phyloP scores from a whole-genome alignment of 345 rosid species.

The Gossypium anomalum region DNA sequence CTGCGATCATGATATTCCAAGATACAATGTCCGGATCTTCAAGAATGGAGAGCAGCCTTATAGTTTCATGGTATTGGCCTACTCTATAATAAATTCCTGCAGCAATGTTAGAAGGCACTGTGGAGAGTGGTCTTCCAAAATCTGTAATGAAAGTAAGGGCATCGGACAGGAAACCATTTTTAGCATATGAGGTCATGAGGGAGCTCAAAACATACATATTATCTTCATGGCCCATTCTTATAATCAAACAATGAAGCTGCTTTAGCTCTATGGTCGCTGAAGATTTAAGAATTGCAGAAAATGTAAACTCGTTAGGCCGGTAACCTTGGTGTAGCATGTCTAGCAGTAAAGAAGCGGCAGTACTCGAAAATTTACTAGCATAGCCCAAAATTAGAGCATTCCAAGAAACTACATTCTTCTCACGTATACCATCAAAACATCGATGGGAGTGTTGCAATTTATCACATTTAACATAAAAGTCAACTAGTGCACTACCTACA shows the following conservation, averaged over 20 bases:
- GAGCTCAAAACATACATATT: conserved; percentile 64
- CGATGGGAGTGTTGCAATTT: conserved; percentile 44
- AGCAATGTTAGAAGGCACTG: conserved; percentile 45
- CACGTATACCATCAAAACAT: conserved; percentile 50
- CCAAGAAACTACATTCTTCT: conserved; percentile 79
- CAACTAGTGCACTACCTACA: conserved; percentile 66
- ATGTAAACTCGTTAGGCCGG: conserved; percentile 66
- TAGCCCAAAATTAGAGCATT: conserved; percentile 68
- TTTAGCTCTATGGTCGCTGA: conserved; percentile 32
- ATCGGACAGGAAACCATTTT: conserved; percentile 46
- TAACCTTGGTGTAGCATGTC: conserved; percentile 57
- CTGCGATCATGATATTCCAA: conserved; percentile 76
- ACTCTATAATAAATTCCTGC: conserved; percentile 69
- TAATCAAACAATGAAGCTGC: conserved; percentile 62
- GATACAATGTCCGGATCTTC: conserved; percentile 73
- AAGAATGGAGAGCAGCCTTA: conserved; percentile 58
- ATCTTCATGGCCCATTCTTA: conserved; percentile 60
- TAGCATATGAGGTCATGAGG: conserved; percentile 63
- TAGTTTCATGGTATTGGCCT: conserved; percentile 51
- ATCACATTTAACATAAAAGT: conserved; percentile 66
- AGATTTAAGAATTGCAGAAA: conserved; percentile 57
- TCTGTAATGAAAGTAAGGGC: conserved; percentile 46
- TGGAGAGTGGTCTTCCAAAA: conserved; percentile 30
- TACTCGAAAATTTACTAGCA: conserved; percentile 36
- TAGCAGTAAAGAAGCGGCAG: conserved; percentile 35